A percentile compares a stretch with the other conserved stretches of the same genome.
Evolutionary conservation across 176 grass and related monocot genomes (phyloP).

Genomic region (Avena eriantha): DNA sequence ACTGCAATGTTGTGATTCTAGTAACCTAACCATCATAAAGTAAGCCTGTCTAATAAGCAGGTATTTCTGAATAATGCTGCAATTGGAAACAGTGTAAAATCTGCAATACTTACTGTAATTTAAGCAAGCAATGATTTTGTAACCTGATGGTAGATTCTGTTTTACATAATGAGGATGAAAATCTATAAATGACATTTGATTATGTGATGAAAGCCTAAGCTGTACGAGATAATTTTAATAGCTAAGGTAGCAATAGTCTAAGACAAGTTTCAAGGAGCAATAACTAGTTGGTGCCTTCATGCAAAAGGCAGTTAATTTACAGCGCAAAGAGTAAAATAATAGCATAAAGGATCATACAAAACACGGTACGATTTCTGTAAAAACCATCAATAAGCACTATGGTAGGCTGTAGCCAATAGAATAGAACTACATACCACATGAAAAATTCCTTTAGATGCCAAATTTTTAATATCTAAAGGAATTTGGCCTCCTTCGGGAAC

Average conservation of each 20-base stretch:
- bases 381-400: background rate
- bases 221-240: constrained; percentile 6
- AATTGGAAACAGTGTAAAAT: constrained; percentile 8
- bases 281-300: background rate
- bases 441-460: constrained; percentile 77
- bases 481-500: constrained; percentile 82
- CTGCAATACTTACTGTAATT: background rate
- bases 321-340: background rate
- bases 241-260: background rate
- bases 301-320: background rate
- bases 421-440: constrained; percentile 64
- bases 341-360: background rate
- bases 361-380: constrained; percentile 16
- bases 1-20: background rate
- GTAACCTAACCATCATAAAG: background rate
- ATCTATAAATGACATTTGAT: background rate
- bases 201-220: background rate
- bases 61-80: background rate
- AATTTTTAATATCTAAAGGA: constrained; percentile 67
- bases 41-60: background rate
- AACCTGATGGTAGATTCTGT: background rate
- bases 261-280: background rate
- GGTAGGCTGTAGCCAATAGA: constrained; percentile 27
- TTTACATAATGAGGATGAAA: background rate
- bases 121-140: constrained; percentile 30